A percentile compares a stretch with the other conserved stretches of the same genome.
phyloP scores from a whole-genome alignment of 83 land plant genomes.

The Diphasiastrum complanatum region DNA sequence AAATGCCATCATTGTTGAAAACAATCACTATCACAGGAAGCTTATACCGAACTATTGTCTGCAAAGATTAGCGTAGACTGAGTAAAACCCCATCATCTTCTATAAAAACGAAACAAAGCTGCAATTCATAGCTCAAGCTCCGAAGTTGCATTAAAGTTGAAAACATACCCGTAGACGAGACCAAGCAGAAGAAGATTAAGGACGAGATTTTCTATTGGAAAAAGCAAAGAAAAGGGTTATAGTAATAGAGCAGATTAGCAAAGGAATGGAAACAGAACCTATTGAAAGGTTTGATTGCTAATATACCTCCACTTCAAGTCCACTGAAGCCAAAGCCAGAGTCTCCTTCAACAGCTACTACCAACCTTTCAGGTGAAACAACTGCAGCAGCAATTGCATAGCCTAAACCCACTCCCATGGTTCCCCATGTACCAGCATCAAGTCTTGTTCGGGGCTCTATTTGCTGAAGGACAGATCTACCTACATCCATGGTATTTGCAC shows the following conservation, averaged over 20 bases:
- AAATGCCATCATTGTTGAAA: conserved; percentile 96
- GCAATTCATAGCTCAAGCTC: background rate
- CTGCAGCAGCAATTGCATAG: conserved; percentile 94
- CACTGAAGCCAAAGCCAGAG: conserved; percentile 95
- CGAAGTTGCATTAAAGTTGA: background rate
- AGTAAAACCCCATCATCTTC: background rate
- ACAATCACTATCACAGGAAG: conserved; percentile 78
- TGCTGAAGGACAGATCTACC: conserved; percentile 81
- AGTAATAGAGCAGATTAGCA: too few species aligned
- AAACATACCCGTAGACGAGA: background rate
- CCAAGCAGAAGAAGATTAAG: too few species aligned
- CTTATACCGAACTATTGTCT: conserved; percentile 91
- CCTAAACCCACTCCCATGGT: conserved; percentile 99
- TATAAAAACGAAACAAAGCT: background rate
- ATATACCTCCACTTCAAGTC: conserved; percentile 92
- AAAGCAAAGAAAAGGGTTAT: too few species aligned
- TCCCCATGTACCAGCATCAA: conserved; percentile 99
- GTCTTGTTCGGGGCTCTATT: conserved; percentile 85
- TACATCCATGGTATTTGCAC: conserved; percentile 98
- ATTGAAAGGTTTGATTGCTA: background rate
- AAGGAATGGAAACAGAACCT: too few species aligned
- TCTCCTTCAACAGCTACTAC: conserved; percentile 99
- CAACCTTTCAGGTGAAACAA: conserved; percentile 62
- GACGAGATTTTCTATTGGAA: too few species aligned
- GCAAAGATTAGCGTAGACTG: conserved; percentile 16